phyloP scores from a whole-genome alignment of 306 rosid genomes.

The Styphnolobium japonicum region DNA sequence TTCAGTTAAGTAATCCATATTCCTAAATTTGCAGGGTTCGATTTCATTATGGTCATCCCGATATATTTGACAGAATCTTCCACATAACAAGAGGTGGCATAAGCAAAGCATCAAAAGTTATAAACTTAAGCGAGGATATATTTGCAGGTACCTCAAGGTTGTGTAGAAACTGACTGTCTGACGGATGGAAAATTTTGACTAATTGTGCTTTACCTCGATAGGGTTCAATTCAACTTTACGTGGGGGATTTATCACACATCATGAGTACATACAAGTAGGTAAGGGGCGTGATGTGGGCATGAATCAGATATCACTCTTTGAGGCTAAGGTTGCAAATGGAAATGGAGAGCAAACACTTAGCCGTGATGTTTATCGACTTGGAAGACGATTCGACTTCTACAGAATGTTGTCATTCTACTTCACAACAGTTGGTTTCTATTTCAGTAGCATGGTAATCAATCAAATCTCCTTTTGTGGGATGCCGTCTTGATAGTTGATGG shows the following conservation, averaged over 20 bases:
- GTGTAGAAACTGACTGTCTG: slow-evolving; percentile 15
- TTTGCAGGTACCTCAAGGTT: slow-evolving; percentile 74
- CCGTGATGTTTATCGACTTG: slow-evolving; percentile 97
- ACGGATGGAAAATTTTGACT: slow-evolving; percentile 35
- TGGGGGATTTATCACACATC: slow-evolving; percentile 85
- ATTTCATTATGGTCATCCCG: slow-evolving; percentile 99
- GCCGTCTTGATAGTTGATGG: slow-evolving; percentile 2
- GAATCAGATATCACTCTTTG: slow-evolving; percentile 96
- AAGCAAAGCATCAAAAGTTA: slow-evolving; percentile 89
- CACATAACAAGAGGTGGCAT: slow-evolving; percentile 98
- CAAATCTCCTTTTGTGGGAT: not conserved
- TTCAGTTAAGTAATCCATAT: not conserved
- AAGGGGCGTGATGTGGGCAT: slow-evolving; percentile 98
- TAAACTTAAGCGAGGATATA: slow-evolving; percentile 92
- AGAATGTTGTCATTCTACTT: slow-evolving; percentile 97
- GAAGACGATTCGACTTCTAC: slow-evolving; percentile 89
- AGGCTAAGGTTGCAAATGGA: slow-evolving; percentile 98
- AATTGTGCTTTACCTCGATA: slow-evolving; percentile 32
- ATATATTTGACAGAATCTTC: slow-evolving; percentile 94
- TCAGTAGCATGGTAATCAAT: slow-evolving; percentile 81
- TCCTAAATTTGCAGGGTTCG: slow-evolving; percentile 70
- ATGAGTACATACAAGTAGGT: slow-evolving; percentile 97
- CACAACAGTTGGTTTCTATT: slow-evolving; percentile 98
- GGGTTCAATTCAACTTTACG: slow-evolving; percentile 93
- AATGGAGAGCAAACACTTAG: slow-evolving; percentile 98